Evolutionary conservation across 1,139 yeast genomes (phyloP), one percentile per base, ranked within the genome.

Genomic region (Kluyveromyces sp.): DNA sequence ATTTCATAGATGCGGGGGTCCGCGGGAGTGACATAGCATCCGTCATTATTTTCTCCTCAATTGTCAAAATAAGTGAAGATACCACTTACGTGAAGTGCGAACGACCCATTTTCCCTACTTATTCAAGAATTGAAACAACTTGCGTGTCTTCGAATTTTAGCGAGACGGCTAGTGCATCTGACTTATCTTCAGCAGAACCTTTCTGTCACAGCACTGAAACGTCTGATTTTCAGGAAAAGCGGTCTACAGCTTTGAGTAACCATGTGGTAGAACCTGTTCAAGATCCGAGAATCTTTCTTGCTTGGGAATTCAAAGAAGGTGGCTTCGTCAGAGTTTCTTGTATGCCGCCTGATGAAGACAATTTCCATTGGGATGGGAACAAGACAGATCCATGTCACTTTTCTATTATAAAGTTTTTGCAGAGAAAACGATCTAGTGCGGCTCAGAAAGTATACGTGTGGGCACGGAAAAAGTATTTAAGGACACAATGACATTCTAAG

Each of bases 341-440:
- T 22, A 19, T n/a, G 12, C 41, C 36, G 11, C 35, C 29, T n/a
- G 25, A 38, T 13, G 36, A 38, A 1, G 30, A 30, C 6, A 22
- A 31, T 4, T 17, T 38, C 17, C 29, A 38, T 18, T 38, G 41
- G 41, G 41, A 38, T 31, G 17, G 31, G 2, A 36, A 30, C n/a
- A 7, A 30, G 12, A 13, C 9, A n/a, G 13, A 22, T n/a, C 9
- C 20, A 18, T 17, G 32, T 16, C 17, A 16, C 13, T 38, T 38
- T 20, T 38, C 41, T 7, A 3, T 38, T 6, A 31, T 17, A 31
- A 17, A 38, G 4, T 20, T 7, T 13, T 19, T 38, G 18, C 3
- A 28, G n/a, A 12, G 16, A 20, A 32, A 38, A 31, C 41, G 41
- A 12, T 13, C 31, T 13, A 11, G 20, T 3, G 28, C 22, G 16